These are phyloP conservation scores for Trypanosomatidae sp. DNA, from an alignment of 208 protist species.

Conservation along the genomic window DNA sequence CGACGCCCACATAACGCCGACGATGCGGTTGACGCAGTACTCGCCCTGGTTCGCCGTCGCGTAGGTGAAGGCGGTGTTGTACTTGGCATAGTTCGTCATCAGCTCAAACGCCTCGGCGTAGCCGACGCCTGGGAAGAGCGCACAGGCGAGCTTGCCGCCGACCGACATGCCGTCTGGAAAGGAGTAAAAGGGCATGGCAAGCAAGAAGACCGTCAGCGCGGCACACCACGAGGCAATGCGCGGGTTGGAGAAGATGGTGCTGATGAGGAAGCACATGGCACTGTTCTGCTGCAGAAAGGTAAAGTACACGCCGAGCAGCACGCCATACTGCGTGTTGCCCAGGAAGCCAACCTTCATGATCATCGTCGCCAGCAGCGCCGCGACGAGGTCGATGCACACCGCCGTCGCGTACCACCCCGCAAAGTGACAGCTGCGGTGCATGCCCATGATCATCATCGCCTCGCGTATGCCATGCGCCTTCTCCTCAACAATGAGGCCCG, in stretches of 20 bases:
- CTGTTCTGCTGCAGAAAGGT: constrained; percentile 60
- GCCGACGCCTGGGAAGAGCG: constrained; percentile 45
- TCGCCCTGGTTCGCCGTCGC: constrained; percentile 2
- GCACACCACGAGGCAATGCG: constrained; percentile 43
- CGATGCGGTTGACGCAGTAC: not conserved
- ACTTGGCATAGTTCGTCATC: constrained; percentile 38
- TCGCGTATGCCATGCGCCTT: constrained; percentile 66
- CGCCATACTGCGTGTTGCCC: constrained; percentile 23
- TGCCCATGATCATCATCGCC: constrained; percentile 84
- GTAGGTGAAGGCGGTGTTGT: constrained; percentile 32
- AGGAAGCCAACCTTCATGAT: constrained; percentile 54
- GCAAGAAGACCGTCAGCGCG: constrained; percentile 56
- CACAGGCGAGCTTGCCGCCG: constrained; percentile 19
- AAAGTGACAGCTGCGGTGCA: constrained; percentile 53
- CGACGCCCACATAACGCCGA: constrained; percentile 73
- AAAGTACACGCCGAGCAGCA: constrained; percentile 66
- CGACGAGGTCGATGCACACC: constrained; percentile 37
- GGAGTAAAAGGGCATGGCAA: constrained; percentile 42
- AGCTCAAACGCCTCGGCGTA: constrained; percentile 29
- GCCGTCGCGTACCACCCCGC: constrained; percentile 53
- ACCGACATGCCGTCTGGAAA: constrained; percentile 40
- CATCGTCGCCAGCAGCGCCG: constrained; percentile 32
- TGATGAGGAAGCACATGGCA: constrained; percentile 53
- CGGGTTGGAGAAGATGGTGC: constrained; percentile 65
- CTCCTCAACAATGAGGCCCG: constrained; percentile 61